Base-by-base conservation (phyloP, 192 early-diverging fungal genomes). In the Podila verticillata region DNA sequence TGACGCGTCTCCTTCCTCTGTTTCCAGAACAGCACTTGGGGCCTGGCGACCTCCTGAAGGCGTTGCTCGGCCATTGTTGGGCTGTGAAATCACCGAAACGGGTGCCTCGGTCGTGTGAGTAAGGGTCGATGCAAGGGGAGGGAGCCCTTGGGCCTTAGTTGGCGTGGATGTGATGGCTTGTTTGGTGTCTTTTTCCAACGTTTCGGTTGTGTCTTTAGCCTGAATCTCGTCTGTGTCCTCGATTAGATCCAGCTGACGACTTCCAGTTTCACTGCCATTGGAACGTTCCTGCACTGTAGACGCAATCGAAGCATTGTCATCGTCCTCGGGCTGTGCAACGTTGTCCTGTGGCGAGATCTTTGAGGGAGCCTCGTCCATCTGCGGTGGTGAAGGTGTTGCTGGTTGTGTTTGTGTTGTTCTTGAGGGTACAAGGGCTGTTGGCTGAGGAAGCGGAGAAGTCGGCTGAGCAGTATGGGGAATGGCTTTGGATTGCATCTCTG, bases 301-400 rank as follows among this genome's bases (percentile, higher is more conserved):
- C 22, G 51, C 51, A 54, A 54, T 54, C 10, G 51, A 54, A 54
- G 51, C 10, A 54, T 24, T 54, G 51, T 54, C 51, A n/a, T 54
- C 51, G 13, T 54, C 51, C 51, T 54, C 51, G 51, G 51, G n/a
- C n/a, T 54, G n/a, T 54, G 24, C 24, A 54, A 5, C 20, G 22
- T n/a, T 19, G n/a, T 54, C n/a, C 51, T 24, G 39, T 44, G 39
- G 39, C 15, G 13, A 44, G 39, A 44, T 44, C 39, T 44, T 44
- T 44, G 39, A 44, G 13, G 39, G 13, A 15, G 13, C 24, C 22
- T 54, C 5, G 51, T 54, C 51, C 12, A 54, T 26, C 24, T n/a
- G 51, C 1, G 51, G 51, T 54, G 51, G n/a, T 7, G 51, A 1
- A 54, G 51, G 22, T 5, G 51, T 26, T 44, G 39, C 2, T 44